Evolutionary conservation across 441 rosid species (phyloP).

Genomic region (Sinapis alba): DNA sequence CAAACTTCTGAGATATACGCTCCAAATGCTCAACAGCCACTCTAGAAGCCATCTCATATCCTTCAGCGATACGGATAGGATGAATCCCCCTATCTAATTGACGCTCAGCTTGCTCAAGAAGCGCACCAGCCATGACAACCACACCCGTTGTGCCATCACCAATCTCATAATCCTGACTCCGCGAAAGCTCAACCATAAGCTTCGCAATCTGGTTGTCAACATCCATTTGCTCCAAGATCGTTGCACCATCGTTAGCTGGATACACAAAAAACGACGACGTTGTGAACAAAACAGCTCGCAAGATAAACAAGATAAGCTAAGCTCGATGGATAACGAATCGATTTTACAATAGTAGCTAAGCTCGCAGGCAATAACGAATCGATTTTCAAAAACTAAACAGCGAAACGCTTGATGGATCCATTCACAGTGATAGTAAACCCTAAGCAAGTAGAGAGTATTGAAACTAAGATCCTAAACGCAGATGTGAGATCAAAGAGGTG

Average conservation of each 20-base stretch:
- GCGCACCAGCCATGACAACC: slow-evolving; percentile 95
- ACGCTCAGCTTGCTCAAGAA: slow-evolving; percentile 92
- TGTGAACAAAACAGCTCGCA: not conserved
- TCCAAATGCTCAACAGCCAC: slow-evolving; percentile 86
- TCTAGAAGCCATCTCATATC: slow-evolving; percentile 91
- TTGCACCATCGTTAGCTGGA: slow-evolving; percentile 94
- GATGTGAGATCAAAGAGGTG: not conserved
- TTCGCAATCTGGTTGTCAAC: slow-evolving; percentile 97
- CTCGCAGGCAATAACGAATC: not conserved
- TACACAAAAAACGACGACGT: not conserved
- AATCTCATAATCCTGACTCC: slow-evolving; percentile 96
- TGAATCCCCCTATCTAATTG: slow-evolving; percentile 87
- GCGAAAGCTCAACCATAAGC: slow-evolving; percentile 87
- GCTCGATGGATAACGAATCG: not conserved
- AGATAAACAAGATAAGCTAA: not conserved
- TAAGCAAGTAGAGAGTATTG: not conserved
- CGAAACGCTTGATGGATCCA: too few species aligned
- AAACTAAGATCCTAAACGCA: not conserved
- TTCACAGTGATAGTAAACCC: not conserved
- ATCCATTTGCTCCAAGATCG: slow-evolving; percentile 98
- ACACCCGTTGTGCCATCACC: slow-evolving; percentile 99
- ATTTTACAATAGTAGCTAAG: not conserved
- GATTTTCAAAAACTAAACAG: too few species aligned
- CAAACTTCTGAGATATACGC: slow-evolving; percentile 74
- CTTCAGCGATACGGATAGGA: slow-evolving; percentile 87